Conservation (phyloP, 495 filamentous ascomycete species). For the Penicillium waksmanii region DNA sequence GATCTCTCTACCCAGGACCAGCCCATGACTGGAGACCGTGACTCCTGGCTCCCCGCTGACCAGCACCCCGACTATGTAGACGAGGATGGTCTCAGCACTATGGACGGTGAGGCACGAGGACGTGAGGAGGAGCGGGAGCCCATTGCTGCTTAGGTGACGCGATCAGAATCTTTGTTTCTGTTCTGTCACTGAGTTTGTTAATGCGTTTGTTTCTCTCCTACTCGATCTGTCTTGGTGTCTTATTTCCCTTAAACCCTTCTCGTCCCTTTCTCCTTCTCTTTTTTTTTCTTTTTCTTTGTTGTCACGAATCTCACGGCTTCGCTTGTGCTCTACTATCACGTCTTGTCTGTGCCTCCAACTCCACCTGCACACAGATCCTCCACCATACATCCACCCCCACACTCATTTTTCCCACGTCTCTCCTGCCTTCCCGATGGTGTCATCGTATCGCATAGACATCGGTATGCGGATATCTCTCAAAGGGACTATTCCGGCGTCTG, state of each 20-base stretch:
- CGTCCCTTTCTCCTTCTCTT: neutral
- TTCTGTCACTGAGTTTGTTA: neutral
- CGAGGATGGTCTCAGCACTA: constrained; percentile 57
- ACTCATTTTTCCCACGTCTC: constrained; percentile 7
- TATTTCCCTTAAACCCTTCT: neutral
- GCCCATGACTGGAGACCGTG: constrained; percentile 75
- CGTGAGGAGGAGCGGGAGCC: constrained; percentile 62
- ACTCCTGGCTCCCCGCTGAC: constrained; percentile 85
- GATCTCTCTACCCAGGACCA: constrained; percentile 86
- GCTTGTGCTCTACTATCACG: neutral
- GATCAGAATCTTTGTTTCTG: neutral
- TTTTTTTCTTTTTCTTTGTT: neutral
- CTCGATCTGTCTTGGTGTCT: neutral
- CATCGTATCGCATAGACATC: neutral
- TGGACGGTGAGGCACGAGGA: constrained; percentile 59
- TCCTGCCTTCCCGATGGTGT: constrained; percentile 1
- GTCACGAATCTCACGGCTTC: constrained; percentile 25
- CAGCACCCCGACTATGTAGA: constrained; percentile 72
- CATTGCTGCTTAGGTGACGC: constrained; percentile 29
- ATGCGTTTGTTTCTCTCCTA: neutral
- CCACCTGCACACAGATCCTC: neutral
- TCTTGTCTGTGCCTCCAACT: neutral
- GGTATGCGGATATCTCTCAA: neutral
- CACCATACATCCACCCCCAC: constrained; percentile 2
- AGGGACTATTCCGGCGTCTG: neutral